These are phyloP conservation scores for Cryptococcus deneoformans DNA, from an alignment of 1,284 basidiomycete species.

Conservation along the genomic window DNA sequence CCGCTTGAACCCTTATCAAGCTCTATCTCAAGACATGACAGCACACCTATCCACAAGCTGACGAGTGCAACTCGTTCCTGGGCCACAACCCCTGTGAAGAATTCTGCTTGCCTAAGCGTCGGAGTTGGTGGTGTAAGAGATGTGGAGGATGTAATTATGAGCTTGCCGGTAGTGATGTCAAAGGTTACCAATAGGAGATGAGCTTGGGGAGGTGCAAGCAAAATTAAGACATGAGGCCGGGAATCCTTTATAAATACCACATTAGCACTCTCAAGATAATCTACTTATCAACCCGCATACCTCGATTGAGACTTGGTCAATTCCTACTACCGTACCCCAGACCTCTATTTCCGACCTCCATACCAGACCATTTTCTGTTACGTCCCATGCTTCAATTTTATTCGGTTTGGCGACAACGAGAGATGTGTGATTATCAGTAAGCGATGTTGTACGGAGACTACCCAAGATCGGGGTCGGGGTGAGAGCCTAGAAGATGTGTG, in stretches of 20 bases:
- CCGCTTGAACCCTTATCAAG: slow-evolving; percentile 36
- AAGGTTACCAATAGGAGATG: slow-evolving; percentile 40
- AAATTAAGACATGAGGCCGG: slow-evolving; percentile 41
- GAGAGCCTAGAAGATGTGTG: slow-evolving; percentile 34
- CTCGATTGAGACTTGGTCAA: slow-evolving; percentile 32
- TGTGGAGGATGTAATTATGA: slow-evolving; percentile 33
- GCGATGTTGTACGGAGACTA: slow-evolving; percentile 25
- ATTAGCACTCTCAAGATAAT: background rate
- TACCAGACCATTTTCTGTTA: slow-evolving; percentile 29
- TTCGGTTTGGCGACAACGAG: slow-evolving; percentile 45
- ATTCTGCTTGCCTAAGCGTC: slow-evolving; percentile 42
- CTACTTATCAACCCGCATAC: slow-evolving; percentile 18
- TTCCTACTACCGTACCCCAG: slow-evolving; percentile 46
- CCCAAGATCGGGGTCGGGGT: slow-evolving; percentile 46
- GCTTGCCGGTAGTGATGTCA: slow-evolving; percentile 13
- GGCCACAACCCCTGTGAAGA: slow-evolving; percentile 39
- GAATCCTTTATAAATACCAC: slow-evolving; percentile 22
- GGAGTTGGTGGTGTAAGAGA: slow-evolving; percentile 35
- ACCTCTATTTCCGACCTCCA: slow-evolving; percentile 28
- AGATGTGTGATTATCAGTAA: slow-evolving; percentile 28
- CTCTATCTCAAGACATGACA: slow-evolving; percentile 44
- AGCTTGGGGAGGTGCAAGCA: slow-evolving; percentile 42
- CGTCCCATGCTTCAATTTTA: slow-evolving; percentile 44
- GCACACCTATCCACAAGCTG: slow-evolving; percentile 46
- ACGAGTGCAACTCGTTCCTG: slow-evolving; percentile 32